Percentiles rank a stretch among this genome's conserved stretches.
These are phyloP conservation scores for Selaginella tamariscina DNA, from an alignment of 75 land plant species.

Conservation along the genomic window DNA sequence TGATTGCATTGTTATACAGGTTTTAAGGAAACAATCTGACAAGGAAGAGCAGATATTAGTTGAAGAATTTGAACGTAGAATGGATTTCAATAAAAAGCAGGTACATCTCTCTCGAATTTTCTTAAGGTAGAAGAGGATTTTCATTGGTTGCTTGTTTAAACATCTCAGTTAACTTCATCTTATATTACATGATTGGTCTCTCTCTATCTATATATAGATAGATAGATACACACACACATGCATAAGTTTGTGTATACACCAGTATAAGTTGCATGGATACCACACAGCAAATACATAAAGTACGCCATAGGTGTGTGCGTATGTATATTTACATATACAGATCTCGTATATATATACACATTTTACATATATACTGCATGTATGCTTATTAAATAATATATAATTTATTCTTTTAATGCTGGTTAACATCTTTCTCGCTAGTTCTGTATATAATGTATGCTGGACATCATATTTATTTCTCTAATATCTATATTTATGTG, in stretches of 20 bases:
- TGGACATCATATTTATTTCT: neutral
- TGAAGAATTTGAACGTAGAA: slow-evolving; percentile 69
- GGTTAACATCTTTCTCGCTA: neutral
- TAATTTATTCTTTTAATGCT: neutral
- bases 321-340: too few relatives aligned
- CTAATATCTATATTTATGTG: neutral
- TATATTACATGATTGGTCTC: neutral
- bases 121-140: too few relatives aligned
- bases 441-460: neutral
- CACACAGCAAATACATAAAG: too few relatives aligned
- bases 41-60: slow-evolving; percentile 74
- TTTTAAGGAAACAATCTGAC: slow-evolving; percentile 63
- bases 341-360: too few relatives aligned
- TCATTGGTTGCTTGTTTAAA: too few relatives aligned
- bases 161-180: neutral
- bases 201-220: too few relatives aligned
- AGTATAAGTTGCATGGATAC: too few relatives aligned
- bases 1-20: too few relatives aligned
- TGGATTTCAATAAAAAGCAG: slow-evolving; percentile 77
- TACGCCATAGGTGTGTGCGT: too few relatives aligned
- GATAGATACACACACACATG: too few relatives aligned
- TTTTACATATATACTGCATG: too few relatives aligned
- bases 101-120: slow-evolving; percentile 25
- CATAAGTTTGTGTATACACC: too few relatives aligned
- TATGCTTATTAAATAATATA: neutral